Evolutionary conservation across 768 basidiomycete genomes (phyloP), one percentile per base, ranked within the genome.

Genomic region (Flagelloscypha sp.): DNA sequence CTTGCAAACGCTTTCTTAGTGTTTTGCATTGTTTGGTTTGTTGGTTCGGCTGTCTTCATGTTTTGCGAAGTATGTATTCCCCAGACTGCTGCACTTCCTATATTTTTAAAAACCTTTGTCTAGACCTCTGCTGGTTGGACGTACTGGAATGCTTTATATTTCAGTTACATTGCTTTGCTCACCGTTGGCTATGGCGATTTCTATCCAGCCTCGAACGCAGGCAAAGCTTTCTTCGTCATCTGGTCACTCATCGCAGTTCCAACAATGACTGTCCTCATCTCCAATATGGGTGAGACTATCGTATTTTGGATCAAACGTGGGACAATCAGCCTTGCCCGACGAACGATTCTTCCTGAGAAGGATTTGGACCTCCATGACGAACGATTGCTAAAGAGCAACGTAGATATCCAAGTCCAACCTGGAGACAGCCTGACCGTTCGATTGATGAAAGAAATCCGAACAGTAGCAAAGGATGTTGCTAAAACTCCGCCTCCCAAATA

Each of bases 241-340:
- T 66, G 66, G 63, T 59, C 58, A 19, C 43, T 66, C 24, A 52
- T 65, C 16, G 56, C 63, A 1, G 54, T 66, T 1, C 66, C 63
- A 2, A 55, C 62, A 2, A 56, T 68, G 37, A 68, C 64, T 2
- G 55, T 64, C 1, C 39, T 68, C 1, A 63, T 68, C n/a, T 58
- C 70, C 18, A 68, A 71, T 30, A 55, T 79, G 22, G 67, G 63
- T 0, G 68, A 72, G 13, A 61, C 63, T 25, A 55, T 84, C 16
- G 62, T 70, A 0, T 47, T 45, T n/a, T 53, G 50, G 45, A 42
- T 68, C 11, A 47, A 55, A 30, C 42, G 55, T n/a, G 51, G 50
- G 8, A 56, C 60, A 9, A 40, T 56, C 1, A 59, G 59, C 48
- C 27, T 54, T 8, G 53, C 55, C 3, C 35, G 46, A 21, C 35